These are phyloP conservation scores for Taxawa tesnikishii DNA, from an alignment of 2,329 filamentous ascomycete genomes.

Conservation along the genomic window DNA sequence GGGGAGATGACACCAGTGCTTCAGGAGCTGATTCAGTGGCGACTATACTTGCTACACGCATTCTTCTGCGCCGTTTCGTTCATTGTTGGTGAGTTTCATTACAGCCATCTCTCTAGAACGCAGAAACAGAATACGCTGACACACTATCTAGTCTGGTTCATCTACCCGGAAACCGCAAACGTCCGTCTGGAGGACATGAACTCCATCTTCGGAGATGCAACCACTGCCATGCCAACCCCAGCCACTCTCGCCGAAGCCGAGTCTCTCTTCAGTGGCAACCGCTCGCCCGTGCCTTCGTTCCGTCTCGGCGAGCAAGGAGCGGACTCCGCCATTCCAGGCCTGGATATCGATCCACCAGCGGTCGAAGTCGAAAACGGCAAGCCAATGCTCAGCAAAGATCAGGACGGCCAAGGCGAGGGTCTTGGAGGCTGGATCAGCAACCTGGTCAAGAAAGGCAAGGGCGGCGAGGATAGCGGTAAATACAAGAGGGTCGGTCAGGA, in stretches of 20 bases:
- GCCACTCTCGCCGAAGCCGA: constrained; percentile 65
- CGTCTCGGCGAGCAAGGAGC: constrained; percentile 45
- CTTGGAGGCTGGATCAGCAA: constrained; percentile 59
- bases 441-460: constrained; percentile 45
- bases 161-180: constrained; percentile 94
- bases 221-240: constrained; percentile 70
- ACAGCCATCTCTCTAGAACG: background rate
- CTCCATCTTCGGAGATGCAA: constrained; percentile 82
- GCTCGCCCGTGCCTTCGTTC: constrained; percentile 69
- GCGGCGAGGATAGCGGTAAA: constrained; percentile 31
- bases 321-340: constrained; percentile 54
- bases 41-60: constrained; percentile 86
- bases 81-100: constrained; percentile 65
- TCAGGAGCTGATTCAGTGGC: constrained; percentile 86
- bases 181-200: constrained; percentile 96
- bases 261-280: constrained; percentile 59
- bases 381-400: constrained; percentile 25
- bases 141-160: constrained; percentile 65
- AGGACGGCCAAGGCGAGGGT: constrained; percentile 34
- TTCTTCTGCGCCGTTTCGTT: constrained; percentile 96
- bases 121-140: constrained; percentile 5
- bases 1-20: constrained; percentile 90
- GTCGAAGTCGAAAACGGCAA: constrained; percentile 41
- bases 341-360: constrained; percentile 70
- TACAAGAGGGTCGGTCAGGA: constrained; percentile 36